Evolutionary conservation across 306 rosid species (phyloP).

Genomic region (Vigna trinervia): DNA sequence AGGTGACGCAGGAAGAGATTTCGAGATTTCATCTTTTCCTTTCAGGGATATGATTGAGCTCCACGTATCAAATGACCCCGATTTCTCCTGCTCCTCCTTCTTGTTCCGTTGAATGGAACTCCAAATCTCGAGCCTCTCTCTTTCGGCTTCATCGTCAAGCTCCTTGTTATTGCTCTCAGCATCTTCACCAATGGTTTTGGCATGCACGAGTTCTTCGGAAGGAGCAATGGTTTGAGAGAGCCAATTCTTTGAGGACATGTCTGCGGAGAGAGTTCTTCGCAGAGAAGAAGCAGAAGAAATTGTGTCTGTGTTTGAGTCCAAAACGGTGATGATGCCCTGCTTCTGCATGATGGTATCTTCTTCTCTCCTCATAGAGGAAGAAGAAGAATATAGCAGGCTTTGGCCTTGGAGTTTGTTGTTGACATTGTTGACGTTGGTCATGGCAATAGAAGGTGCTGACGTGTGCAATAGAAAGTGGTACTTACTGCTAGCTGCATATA

Average conservation of each 20-base stretch:
- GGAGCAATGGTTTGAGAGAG: constrained; percentile 67
- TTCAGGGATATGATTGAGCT: constrained; percentile 63
- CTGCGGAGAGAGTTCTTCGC: constrained; percentile 84
- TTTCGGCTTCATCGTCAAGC: constrained; percentile 35
- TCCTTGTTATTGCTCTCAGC: constrained; percentile 35
- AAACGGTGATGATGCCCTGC: constrained; percentile 78
- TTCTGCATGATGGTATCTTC: constrained; percentile 47
- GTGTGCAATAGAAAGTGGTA: constrained; percentile 29
- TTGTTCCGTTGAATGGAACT: constrained; percentile 53
- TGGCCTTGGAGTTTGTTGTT: constrained; percentile 13
- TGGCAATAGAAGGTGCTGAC: constrained; percentile 35
- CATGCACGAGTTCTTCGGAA: constrained; percentile 48
- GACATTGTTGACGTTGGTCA: not conserved
- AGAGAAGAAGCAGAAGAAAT: constrained; percentile 55
- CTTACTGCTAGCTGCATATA: constrained; percentile 58
- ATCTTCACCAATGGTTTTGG: constrained; percentile 38
- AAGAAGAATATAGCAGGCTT: not conserved
- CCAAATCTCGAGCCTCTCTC: constrained; percentile 59
- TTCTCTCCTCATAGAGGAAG: not conserved
- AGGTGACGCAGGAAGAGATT: constrained; percentile 52
- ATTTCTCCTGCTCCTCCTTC: constrained; percentile 44
- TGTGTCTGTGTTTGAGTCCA: constrained; percentile 39
- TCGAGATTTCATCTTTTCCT: constrained; percentile 47
- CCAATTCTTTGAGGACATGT: constrained; percentile 93
- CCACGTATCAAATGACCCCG: constrained; percentile 56